Evolutionary conservation across 352 stramenopile genomes (phyloP).

Genomic region (Phytophthora tubulina): DNA sequence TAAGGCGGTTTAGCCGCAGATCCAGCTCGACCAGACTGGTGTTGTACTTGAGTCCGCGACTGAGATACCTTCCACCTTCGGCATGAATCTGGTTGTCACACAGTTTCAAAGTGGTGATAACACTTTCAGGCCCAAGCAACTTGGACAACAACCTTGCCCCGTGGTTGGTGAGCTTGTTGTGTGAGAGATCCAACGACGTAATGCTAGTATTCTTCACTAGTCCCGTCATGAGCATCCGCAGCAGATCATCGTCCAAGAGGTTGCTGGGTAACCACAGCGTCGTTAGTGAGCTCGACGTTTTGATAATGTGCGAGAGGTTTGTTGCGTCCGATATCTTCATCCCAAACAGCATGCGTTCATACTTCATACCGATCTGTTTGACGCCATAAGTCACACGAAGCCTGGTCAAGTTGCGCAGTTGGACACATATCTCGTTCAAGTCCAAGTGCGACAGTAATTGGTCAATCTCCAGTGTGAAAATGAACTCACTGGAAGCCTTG

Average conservation of each 20-base stretch:
- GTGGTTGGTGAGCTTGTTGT: slow-evolving; percentile 96
- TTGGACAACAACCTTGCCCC: slow-evolving; percentile 91
- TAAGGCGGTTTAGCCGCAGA: slow-evolving; percentile 92
- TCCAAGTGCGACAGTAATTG: slow-evolving; percentile 93
- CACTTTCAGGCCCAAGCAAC: slow-evolving; percentile 89
- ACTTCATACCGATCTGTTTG: slow-evolving; percentile 95
- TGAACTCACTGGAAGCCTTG: slow-evolving; percentile 84
- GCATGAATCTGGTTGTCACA: slow-evolving; percentile 95
- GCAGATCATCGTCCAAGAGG: slow-evolving; percentile 93
- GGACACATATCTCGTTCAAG: slow-evolving; percentile 83
- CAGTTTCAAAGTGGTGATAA: slow-evolving; percentile 91
- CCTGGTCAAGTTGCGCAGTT: slow-evolving; percentile 91
- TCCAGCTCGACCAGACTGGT: slow-evolving; percentile 91
- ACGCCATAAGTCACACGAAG: slow-evolving; percentile 90
- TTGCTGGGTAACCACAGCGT: slow-evolving; percentile 91
- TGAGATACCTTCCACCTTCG: slow-evolving; percentile 92
- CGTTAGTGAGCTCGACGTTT: slow-evolving; percentile 87
- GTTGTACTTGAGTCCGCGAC: slow-evolving; percentile 92
- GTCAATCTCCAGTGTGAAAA: slow-evolving; percentile 91
- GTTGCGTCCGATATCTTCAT: slow-evolving; percentile 96
- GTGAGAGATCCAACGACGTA: slow-evolving; percentile 93
- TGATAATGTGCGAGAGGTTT: slow-evolving; percentile 90
- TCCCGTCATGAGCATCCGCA: slow-evolving; percentile 95
- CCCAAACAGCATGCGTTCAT: slow-evolving; percentile 94
- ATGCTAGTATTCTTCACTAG: slow-evolving; percentile 94